These are phyloP conservation scores for Spathaspora passalidarum DNA, from an alignment of 805 yeast species.

Conservation along the genomic window DNA sequence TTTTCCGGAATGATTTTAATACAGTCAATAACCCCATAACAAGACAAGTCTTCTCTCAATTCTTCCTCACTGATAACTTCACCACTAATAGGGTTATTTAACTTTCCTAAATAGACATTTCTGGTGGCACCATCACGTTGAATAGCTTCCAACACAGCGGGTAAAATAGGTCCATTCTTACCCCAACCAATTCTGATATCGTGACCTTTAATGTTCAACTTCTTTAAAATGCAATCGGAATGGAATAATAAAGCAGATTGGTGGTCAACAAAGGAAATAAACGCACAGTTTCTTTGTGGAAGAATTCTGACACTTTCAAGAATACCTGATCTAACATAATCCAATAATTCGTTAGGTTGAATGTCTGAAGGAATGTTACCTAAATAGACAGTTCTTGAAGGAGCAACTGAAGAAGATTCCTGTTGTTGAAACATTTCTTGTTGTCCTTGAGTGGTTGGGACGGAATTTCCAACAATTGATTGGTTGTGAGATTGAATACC, in stretches of 20 bases:
- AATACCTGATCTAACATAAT: constrained; percentile 88
- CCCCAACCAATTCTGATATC: constrained; percentile 95
- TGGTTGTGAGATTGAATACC: neutral
- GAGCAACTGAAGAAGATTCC: constrained; percentile 35
- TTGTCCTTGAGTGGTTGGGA: neutral
- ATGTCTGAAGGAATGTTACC: constrained; percentile 86
- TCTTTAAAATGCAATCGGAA: constrained; percentile 85
- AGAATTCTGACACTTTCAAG: constrained; percentile 75
- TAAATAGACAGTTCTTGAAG: constrained; percentile 83
- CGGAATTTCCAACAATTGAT: neutral
- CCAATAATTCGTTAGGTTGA: constrained; percentile 76
- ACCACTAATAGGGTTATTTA: constrained; percentile 55
- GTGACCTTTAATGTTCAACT: constrained; percentile 73
- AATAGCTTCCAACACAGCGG: constrained; percentile 72
- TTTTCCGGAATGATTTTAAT: constrained; percentile 76
- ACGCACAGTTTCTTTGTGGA: constrained; percentile 87
- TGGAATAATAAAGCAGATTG: constrained; percentile 87
- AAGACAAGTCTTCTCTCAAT: constrained; percentile 60
- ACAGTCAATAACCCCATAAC: constrained; percentile 82
- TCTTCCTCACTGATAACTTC: constrained; percentile 57
- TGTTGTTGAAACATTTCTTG: constrained; percentile 1
- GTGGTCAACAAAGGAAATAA: constrained; percentile 84
- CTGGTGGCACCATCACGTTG: constrained; percentile 88
- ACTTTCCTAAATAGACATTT: constrained; percentile 84
- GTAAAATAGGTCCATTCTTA: constrained; percentile 68